Percentiles rank a stretch among this genome's conserved stretches.
phyloP scores from a whole-genome alignment of 2,329 filamentous ascomycete genomes.

The Tothia fuscella region DNA sequence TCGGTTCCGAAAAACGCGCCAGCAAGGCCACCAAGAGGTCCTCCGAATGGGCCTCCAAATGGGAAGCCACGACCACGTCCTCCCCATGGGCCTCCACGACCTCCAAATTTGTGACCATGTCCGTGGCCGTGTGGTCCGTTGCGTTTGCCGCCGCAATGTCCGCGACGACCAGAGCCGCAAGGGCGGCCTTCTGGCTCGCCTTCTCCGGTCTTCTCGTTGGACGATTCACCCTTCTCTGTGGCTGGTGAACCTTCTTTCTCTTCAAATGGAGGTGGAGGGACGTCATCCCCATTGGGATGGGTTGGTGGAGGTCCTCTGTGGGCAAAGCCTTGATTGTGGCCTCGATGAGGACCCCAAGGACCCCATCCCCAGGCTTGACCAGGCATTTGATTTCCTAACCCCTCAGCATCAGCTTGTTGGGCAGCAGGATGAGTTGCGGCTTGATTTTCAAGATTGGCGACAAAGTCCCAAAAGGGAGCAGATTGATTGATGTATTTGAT shows the following conservation, averaged over 20 bases:
- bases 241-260: constrained; percentile 7
- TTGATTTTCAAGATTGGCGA: constrained; percentile 38
- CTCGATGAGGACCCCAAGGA: constrained; percentile 13
- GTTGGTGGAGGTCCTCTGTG: constrained; percentile 14
- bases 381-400: constrained; percentile 13
- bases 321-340: constrained; percentile 11
- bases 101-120: constrained; percentile 6
- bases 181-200: constrained; percentile 1
- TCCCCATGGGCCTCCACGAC: constrained; percentile 4
- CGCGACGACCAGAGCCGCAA: constrained; percentile 3
- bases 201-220: neutral
- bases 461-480: constrained; percentile 44
- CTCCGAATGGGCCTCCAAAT: constrained; percentile 10
- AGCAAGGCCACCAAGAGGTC: constrained; percentile 16
- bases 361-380: constrained; percentile 23
- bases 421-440: constrained; percentile 29
- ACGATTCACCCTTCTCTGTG: constrained; percentile 9
- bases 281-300: constrained; percentile 10
- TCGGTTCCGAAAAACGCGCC: constrained; percentile 24
- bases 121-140: constrained; percentile 16
- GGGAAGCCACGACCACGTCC: constrained; percentile 6
- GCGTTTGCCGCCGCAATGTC: constrained; percentile 14
- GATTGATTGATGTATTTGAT: constrained; percentile 41
- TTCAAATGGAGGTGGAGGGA: constrained; percentile 7
- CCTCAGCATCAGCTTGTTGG: constrained; percentile 16